phyloP scores from a whole-genome alignment of 116 monocot species.

The Dioscorea cayenensis region DNA sequence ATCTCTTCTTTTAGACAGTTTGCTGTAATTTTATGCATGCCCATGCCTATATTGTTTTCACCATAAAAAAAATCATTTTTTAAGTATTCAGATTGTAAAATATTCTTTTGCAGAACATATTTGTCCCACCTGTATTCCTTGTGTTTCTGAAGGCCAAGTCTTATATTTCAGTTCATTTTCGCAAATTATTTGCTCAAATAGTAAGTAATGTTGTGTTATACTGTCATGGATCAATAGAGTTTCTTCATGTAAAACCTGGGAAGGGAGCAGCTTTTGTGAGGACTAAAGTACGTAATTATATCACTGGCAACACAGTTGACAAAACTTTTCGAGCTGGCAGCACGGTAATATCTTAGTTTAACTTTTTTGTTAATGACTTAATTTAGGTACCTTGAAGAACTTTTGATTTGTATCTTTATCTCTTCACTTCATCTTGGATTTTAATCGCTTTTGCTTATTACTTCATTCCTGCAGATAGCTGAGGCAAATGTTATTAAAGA shows the following conservation, averaged over 20 bases:
- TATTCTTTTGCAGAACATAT: not conserved
- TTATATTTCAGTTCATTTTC: not conserved
- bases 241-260: slow-evolving; percentile 98
- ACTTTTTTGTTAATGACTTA: not conserved
- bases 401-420: not conserved
- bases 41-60: no score
- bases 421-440: not conserved
- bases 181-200: not conserved
- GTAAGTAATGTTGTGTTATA: not conserved
- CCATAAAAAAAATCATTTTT: no score
- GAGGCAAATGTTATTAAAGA: slow-evolving; percentile 85
- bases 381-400: not conserved
- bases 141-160: not conserved
- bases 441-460: not conserved
- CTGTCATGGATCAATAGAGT: slow-evolving; percentile 39
- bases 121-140: not conserved
- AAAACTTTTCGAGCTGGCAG: slow-evolving; percentile 98
- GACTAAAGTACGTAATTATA: slow-evolving; percentile 83
- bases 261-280: slow-evolving; percentile 97
- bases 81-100: not conserved
- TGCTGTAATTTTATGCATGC: no score
- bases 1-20: no score
- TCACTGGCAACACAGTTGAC: slow-evolving; percentile 90
- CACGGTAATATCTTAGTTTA: slow-evolving; percentile 50
- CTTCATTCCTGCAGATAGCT: slow-evolving; percentile 34